Base-by-base conservation (phyloP, 148 eudicot species). In the Oxyria digyna region DNA sequence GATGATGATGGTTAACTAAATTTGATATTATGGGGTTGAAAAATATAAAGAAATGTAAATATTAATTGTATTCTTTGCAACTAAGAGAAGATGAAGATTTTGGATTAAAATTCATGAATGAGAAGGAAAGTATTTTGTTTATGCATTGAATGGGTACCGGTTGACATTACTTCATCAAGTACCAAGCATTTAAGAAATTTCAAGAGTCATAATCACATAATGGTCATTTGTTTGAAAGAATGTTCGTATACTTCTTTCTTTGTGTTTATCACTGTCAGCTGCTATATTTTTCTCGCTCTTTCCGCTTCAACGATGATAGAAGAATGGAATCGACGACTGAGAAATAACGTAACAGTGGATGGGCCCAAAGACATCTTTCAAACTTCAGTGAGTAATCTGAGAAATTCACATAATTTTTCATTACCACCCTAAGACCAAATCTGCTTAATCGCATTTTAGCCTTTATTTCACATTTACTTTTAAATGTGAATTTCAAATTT, bases 321-420 rank as follows among this genome's bases (percentile, higher is more conserved):
- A 74, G 48, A 10, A 41, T 67, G 23, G 74, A 79, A 33, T 70
- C 70, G 64, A 55, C 48, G 35, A 73, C 76, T 5, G 55, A 68
- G 11, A 79, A 70, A 49, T 72, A 71, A 69, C 75, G 62, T 72
- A 29, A 65, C 14, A 57, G 66, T 3, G 77, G 50, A 40, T 67
- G n/a, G n/a, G n/a, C n/a, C 43, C 62, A 27, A 24, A 43, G 66
- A 65, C 41, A 23, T 46, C 37, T 59, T 67, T 71, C 50, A 13
- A 26, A 68, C 72, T 37, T 72, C 77, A n/a, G 82, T 78, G 74
- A 73, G 77, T 68, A 46, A 14, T 46, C 50, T 15, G n/a, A 46
- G 49, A 6, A 46, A 46, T 46, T 14, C 18, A 14, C 17, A 46
- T 15, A 11, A 13, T 15, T 46, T 5, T 46, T 41, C 6, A 46